phyloP scores from a whole-genome alignment of 176 grass and related monocot species.

The Carex myosuroides region DNA sequence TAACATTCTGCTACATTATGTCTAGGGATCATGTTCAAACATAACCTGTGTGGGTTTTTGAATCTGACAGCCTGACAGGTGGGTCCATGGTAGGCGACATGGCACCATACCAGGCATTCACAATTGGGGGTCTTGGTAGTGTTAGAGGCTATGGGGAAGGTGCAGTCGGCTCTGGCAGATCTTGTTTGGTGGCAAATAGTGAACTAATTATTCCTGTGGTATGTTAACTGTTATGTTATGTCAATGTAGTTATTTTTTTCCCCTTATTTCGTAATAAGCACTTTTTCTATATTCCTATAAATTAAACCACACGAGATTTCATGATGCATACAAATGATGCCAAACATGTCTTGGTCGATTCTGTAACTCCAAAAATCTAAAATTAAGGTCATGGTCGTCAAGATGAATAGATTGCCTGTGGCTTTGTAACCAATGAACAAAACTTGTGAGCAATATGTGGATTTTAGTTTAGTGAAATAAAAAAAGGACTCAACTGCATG shows the following conservation, averaged over 20 bases:
- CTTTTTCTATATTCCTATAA: background rate
- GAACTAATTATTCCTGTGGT: slow-evolving; percentile 88
- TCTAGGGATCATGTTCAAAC: background rate
- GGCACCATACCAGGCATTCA: slow-evolving; percentile 95
- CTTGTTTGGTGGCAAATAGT: slow-evolving; percentile 74
- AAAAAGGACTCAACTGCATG: background rate
- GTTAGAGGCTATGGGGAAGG: slow-evolving; percentile 94
- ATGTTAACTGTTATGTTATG: slow-evolving; percentile 23
- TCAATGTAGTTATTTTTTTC: background rate
- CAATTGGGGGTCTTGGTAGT: slow-evolving; percentile 87
- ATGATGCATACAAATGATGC: background rate
- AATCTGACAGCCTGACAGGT: slow-evolving; percentile 63
- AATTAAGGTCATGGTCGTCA: background rate
- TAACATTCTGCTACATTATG: background rate
- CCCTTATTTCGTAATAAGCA: background rate
- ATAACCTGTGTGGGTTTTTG: slow-evolving; percentile 24
- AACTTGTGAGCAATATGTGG: background rate
- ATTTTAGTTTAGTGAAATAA: background rate
- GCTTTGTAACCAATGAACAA: background rate
- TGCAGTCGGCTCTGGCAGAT: slow-evolving; percentile 81
- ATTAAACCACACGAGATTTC: background rate
- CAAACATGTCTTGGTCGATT: background rate
- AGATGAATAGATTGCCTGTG: background rate
- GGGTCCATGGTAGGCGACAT: slow-evolving; percentile 98
- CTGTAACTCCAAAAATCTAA: background rate